phyloP scores from a whole-genome alignment of 2,329 filamentous ascomycete genomes.

The Monosporascus ibericus region DNA sequence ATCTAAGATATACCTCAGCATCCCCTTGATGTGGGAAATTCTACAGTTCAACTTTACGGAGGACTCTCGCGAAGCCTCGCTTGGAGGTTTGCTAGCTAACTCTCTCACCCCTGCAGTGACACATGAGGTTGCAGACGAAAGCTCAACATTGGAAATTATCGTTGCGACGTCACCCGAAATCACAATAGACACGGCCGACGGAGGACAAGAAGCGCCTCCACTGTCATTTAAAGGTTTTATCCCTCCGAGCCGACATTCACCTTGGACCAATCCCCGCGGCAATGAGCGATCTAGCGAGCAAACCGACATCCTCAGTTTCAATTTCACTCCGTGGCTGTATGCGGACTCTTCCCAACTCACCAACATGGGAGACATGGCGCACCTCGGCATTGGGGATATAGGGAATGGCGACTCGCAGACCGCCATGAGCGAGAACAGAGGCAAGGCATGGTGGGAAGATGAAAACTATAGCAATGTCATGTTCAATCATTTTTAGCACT shows the following conservation, averaged over 20 bases:
- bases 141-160: conserved; percentile 39
- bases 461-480: conserved; percentile 32
- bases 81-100: conserved; percentile 34
- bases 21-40: conserved; percentile 47
- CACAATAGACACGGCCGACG: conserved; percentile 44
- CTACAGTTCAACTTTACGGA: conserved; percentile 40
- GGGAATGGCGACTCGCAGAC: conserved; percentile 25
- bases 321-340: conserved; percentile 38
- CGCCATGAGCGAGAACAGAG: conserved; percentile 13
- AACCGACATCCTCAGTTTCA: conserved; percentile 31
- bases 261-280: conserved; percentile 13
- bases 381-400: conserved; percentile 10
- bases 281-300: conserved; percentile 27
- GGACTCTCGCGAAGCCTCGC: conserved; percentile 28
- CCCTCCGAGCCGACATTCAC: conserved; percentile 15
- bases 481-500: conserved; percentile 25
- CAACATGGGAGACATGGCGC: conserved; percentile 25
- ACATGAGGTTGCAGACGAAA: conserved; percentile 28
- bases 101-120: conserved; percentile 30
- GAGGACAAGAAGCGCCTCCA: conserved; percentile 42
- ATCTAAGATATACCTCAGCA: conserved; percentile 45
- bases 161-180: conserved; percentile 46
- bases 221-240: conserved; percentile 27
- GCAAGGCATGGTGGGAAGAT: conserved; percentile 33
- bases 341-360: conserved; percentile 34